These are phyloP conservation scores for Dunaliella sp. DNA, from an alignment of 139 green algal genomes.

Conservation along the genomic window DNA sequence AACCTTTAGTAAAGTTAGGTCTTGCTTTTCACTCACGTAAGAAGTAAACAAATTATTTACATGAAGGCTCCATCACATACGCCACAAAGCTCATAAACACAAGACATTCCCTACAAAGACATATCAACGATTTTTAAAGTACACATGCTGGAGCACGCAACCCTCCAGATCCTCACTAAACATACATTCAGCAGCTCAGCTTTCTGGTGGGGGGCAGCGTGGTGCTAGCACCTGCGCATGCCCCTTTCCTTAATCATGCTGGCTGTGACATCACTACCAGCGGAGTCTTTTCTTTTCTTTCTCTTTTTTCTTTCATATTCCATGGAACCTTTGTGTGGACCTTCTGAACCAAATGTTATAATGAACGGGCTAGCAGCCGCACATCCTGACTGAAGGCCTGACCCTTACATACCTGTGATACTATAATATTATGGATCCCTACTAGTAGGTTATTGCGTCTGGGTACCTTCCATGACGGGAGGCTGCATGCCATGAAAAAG, in stretches of 20 bases:
- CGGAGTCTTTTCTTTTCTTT: constrained; percentile 3
- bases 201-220: neutral
- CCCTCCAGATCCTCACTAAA: neutral
- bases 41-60: too few species aligned
- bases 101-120: neutral
- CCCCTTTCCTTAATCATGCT: neutral
- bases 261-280: neutral
- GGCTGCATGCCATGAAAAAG: too few species aligned
- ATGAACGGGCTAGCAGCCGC: neutral
- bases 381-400: neutral
- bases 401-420: neutral
- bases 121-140: neutral
- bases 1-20: too few species aligned
- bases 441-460: too few species aligned
- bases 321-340: neutral
- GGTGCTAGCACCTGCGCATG: neutral
- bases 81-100: neutral
- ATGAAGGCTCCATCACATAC: neutral
- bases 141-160: neutral
- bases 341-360: neutral
- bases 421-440: too few species aligned
- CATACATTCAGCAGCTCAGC: neutral
- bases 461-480: too few species aligned
- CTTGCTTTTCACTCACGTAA: too few species aligned
- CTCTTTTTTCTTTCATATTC: neutral